Evolutionary conservation across 2,329 filamentous ascomycete genomes (phyloP), one percentile per base, ranked within the genome.

Genomic region (Clarireedia hainanense): DNA sequence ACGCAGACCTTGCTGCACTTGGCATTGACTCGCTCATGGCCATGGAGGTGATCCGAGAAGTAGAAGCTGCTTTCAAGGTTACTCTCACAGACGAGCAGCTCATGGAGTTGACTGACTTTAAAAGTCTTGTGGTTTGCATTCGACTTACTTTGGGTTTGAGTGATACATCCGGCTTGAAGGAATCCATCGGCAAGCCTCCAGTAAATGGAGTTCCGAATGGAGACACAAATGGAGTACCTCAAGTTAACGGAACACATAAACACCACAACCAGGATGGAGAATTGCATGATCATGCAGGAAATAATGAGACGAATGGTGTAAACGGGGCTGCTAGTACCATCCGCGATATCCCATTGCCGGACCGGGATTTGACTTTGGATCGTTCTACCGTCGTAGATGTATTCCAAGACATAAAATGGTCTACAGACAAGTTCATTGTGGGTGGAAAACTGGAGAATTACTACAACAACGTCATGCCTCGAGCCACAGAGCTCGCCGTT

Each of bases 21-120:
- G 76, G 76, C 1, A 76, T 79, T 34, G 76, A 79, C 62, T 79
- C 76, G 0, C 67, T 79, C 0, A 74, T 76, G 70, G 73, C 42
- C 0, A 78, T 77, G 72, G 76, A 79, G 60, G 59, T 79, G 49
- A 69, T 65, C 0, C 67, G 68, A 1, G 76, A 78, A 51, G 59
- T 76, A 3, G 71, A 76, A 47, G 51, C 55, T 1, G 59, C 60
- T 0, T 75, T 78, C 57, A 66, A 69, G 4, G 67, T 65, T 50
- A 67, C 64, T 0, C 52, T 74, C 4, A 49, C 62, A 4, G 57
- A 57, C 6, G 62, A 61, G 1, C 61, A 70, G 26, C 50, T 69
- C 2, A 63, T 71, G 54, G 63, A 69, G 7, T 61, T 69, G 10
- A 66, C 64, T 4, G 65, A 66, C n/a, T 62, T 72, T 50, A 58